Evolutionary conservation across 2,329 filamentous ascomycete species (phyloP).

Genomic region (Ophiostoma fasciatum): DNA sequence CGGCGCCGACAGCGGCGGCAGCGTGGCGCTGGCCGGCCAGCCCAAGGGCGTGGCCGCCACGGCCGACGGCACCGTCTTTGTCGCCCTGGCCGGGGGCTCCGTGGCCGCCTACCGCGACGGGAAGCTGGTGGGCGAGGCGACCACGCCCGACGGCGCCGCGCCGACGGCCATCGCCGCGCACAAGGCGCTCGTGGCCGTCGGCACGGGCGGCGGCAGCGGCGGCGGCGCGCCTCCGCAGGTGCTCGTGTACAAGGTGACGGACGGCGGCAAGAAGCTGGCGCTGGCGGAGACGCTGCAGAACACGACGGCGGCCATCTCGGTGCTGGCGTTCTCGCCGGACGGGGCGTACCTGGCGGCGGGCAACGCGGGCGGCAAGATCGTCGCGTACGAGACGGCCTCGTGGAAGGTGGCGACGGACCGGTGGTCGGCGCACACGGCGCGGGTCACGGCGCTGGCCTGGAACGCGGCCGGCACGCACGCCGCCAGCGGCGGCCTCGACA

Average conservation of each 20-base stretch:
- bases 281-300: slow-evolving; percentile 45
- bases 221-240: no score
- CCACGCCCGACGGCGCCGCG: slow-evolving; percentile 42
- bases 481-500: slow-evolving; percentile 76
- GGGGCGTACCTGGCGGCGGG: slow-evolving; percentile 71
- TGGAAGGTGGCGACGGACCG: slow-evolving; percentile 65
- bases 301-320: slow-evolving; percentile 58
- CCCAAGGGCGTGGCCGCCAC: slow-evolving; percentile 55
- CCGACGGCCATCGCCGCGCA: slow-evolving; percentile 59
- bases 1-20: slow-evolving; percentile 34
- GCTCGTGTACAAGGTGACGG: slow-evolving; percentile 52
- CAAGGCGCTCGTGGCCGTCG: slow-evolving; percentile 57
- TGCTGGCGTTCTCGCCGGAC: slow-evolving; percentile 67
- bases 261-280: slow-evolving; percentile 37
- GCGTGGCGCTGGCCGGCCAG: slow-evolving; percentile 57
- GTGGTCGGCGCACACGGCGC: slow-evolving; percentile 46
- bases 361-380: slow-evolving; percentile 73
- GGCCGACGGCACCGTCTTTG: slow-evolving; percentile 35
- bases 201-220: slow-evolving; percentile 49
- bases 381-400: slow-evolving; percentile 51
- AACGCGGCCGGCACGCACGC: slow-evolving; percentile 62
- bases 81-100: slow-evolving; percentile 36
- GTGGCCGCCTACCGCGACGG: slow-evolving; percentile 43
- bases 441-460: slow-evolving; percentile 54
- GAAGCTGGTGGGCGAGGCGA: slow-evolving; percentile 41